phyloP scores from a whole-genome alignment of 2,329 filamentous ascomycete genomes.

The Cladophialophora bantiana region DNA sequence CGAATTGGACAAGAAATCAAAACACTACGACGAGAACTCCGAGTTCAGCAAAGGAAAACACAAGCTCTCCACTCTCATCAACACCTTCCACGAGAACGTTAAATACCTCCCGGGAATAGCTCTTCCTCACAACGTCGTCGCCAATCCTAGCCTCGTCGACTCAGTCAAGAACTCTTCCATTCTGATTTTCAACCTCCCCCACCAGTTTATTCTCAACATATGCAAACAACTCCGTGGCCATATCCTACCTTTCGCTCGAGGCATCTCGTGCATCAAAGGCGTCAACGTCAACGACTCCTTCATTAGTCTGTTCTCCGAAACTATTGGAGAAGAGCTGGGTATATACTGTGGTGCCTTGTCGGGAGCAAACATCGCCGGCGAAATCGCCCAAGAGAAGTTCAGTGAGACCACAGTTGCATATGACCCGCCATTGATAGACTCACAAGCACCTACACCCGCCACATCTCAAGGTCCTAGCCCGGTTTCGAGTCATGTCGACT shows the following conservation, averaged over 20 bases:
- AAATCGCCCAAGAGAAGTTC: slow-evolving; percentile 95
- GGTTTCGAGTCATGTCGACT: slow-evolving; percentile 58
- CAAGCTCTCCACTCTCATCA: slow-evolving; percentile 92
- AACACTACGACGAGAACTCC: slow-evolving; percentile 70
- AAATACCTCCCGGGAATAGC: slow-evolving; percentile 94
- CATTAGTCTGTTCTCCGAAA: slow-evolving; percentile 90
- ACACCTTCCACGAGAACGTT: slow-evolving; percentile 90
- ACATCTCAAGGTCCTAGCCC: slow-evolving; percentile 61
- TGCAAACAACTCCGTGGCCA: slow-evolving; percentile 85
- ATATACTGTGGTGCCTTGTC: slow-evolving; percentile 97
- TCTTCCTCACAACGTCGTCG: slow-evolving; percentile 81
- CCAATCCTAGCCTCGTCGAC: slow-evolving; percentile 80
- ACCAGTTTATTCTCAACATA: slow-evolving; percentile 91
- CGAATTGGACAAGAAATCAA: slow-evolving; percentile 72
- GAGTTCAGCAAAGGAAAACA: slow-evolving; percentile 70
- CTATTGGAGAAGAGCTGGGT: slow-evolving; percentile 85
- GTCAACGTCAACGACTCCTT: slow-evolving; percentile 89
- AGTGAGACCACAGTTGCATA: slow-evolving; percentile 97
- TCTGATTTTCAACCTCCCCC: slow-evolving; percentile 93
- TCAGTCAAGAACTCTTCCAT: slow-evolving; percentile 85
- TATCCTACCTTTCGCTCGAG: slow-evolving; percentile 88
- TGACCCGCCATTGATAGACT: slow-evolving; percentile 88
- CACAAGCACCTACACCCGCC: slow-evolving; percentile 71
- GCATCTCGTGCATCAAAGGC: slow-evolving; percentile 97
- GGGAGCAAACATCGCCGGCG: slow-evolving; percentile 93